Conservation (phyloP, 441 rosid genomes). For the Viola pubescens region DNA sequence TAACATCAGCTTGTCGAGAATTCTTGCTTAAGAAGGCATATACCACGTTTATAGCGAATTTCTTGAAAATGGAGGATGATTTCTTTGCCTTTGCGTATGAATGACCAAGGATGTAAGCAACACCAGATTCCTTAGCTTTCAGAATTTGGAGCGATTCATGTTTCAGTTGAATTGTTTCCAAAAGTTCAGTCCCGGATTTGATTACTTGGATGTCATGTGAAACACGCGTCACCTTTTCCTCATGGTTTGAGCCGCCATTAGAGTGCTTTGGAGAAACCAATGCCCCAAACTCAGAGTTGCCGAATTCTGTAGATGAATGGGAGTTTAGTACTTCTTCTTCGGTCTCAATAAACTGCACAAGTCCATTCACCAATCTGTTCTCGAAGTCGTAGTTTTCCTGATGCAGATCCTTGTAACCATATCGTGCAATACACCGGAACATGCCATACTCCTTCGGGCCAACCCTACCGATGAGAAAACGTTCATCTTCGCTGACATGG, state of each 20-base stretch:
- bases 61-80: slow-evolving; percentile 52
- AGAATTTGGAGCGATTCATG: slow-evolving; percentile 37
- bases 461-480: slow-evolving; percentile 44
- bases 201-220: slow-evolving; percentile 8
- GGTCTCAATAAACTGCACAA: slow-evolving; percentile 39
- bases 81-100: slow-evolving; percentile 54
- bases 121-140: slow-evolving; percentile 57
- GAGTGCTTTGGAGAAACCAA: slow-evolving; percentile 10
- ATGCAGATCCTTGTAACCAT: slow-evolving; percentile 56
- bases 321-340: slow-evolving; percentile 20
- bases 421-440: slow-evolving; percentile 60
- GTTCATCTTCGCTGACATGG: slow-evolving; percentile 33
- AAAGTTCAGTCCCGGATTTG: slow-evolving; percentile 10
- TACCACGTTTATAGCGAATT: slow-evolving; percentile 40
- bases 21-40: slow-evolving; percentile 60
- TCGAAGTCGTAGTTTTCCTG: slow-evolving; percentile 62
- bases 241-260: slow-evolving; percentile 1
- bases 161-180: slow-evolving; percentile 18
- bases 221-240: slow-evolving; percentile 8
- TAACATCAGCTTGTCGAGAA: slow-evolving; percentile 51
- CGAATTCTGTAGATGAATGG: slow-evolving; percentile 10
- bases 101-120: slow-evolving; percentile 55
- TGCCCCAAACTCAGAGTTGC: slow-evolving; percentile 11
- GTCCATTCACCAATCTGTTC: slow-evolving; percentile 40
- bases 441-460: slow-evolving; percentile 55